phyloP scores from a whole-genome alignment of 2,329 filamentous ascomycete species.

The Thermothelomyces thermophilus region DNA sequence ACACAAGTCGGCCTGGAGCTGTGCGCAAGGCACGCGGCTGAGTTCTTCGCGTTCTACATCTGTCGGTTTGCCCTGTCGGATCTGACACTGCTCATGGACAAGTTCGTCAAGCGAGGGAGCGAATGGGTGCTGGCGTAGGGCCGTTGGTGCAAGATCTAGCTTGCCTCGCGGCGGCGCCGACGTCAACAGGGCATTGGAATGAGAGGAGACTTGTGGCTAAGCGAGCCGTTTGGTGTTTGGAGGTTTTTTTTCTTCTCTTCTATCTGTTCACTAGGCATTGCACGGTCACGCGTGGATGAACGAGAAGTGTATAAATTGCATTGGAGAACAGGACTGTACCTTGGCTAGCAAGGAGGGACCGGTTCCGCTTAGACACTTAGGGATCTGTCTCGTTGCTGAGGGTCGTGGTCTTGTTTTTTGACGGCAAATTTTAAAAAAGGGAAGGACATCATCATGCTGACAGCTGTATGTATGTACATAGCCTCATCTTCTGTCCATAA shows the following conservation, averaged over 20 bases:
- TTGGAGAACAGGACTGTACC: not conserved
- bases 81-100: constrained; percentile 78
- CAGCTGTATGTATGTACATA: not conserved
- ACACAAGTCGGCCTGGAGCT: constrained; percentile 94
- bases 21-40: constrained; percentile 84
- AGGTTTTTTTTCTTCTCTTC: no score
- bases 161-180: not conserved
- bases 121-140: constrained; percentile 66
- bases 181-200: not conserved
- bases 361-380: not conserved
- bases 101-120: constrained; percentile 91
- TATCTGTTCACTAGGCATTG: not conserved
- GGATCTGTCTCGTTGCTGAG: no score
- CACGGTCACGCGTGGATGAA: not conserved
- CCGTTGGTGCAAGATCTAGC: not conserved
- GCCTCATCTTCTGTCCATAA: not conserved
- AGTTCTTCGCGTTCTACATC: constrained; percentile 96
- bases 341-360: not conserved
- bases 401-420: no score
- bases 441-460: no score
- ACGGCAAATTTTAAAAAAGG: no score
- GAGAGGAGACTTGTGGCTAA: not conserved
- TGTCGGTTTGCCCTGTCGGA: constrained; percentile 92
- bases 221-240: not conserved
- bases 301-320: not conserved